Evolutionary conservation across 768 basidiomycete genomes (phyloP), one percentile per base, ranked within the genome.

Genomic region (Mycena pura): DNA sequence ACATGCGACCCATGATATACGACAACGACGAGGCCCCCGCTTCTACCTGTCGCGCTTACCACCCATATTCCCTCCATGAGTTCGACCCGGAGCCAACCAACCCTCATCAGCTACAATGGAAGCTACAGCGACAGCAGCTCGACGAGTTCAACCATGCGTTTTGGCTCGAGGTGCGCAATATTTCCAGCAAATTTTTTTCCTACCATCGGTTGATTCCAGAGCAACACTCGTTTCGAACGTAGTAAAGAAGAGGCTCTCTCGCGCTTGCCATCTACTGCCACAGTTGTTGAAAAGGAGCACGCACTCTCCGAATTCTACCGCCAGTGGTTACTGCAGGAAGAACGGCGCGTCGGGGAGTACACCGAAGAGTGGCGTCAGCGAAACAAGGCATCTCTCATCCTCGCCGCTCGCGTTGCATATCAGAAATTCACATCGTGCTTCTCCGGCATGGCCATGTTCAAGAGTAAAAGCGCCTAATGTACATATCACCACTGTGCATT

Each of bases 31-130:
- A 77, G 10, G 69, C 77, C 17, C 73, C 77, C 4, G 66, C 72
- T 3, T 63, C 78, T 15, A 72, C 74, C 28, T 69, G 74, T 17
- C 73, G 73, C 44, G 72, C 78, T 38, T 70, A 74, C 48, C 91
- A 93, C 71, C 92, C 92, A 3, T 94, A 93, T 76, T 93, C 92
- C 14, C 84, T 93, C 57, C 72, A 78, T 57, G 92, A 94, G 72
- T 94, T 94, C 74, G 75, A 76, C 27, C 70, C 73, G 34, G 71
- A 68, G 36, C 69, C 71, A 39, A 71, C 71, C 36, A 78, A 78
- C 44, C 76, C 83, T 29, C 72, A 83, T 8, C 87, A 90, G 54
- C 80, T 92, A 46, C 91, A 89, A 68, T 89, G 83, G 79, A 87
- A 84, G 60, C 74, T 93, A 44, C 84, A 87, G 60, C 80, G 88